A percentile compares a stretch with the other conserved stretches of the same genome.
Evolutionary conservation across 2,329 filamentous ascomycete species (phyloP).

Genomic region (Claviceps sp.): DNA sequence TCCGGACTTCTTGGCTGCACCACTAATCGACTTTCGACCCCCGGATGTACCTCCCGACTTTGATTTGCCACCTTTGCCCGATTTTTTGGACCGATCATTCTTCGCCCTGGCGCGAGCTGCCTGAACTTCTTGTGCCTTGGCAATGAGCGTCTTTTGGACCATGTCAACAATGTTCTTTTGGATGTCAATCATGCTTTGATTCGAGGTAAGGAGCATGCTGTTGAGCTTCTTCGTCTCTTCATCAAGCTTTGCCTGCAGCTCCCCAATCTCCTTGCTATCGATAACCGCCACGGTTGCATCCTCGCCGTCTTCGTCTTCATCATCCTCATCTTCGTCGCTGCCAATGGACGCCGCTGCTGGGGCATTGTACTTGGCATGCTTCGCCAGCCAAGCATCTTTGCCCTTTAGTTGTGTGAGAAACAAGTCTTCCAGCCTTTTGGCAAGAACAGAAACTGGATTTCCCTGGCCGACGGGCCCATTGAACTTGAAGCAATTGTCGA

Average conservation of each 20-base stretch:
- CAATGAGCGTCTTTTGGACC: constrained; percentile 59
- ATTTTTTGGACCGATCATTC: constrained; percentile 47
- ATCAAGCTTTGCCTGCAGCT: constrained; percentile 35
- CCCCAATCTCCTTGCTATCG: constrained; percentile 32
- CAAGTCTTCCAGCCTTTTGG: constrained; percentile 57
- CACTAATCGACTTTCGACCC: constrained; percentile 30
- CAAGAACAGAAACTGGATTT: constrained; percentile 60
- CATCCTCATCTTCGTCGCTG: constrained; percentile 61
- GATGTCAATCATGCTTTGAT: constrained; percentile 39
- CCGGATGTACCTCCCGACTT: constrained; percentile 21
- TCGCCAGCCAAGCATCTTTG: constrained; percentile 70
- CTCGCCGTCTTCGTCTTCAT: constrained; percentile 46
- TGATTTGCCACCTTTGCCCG: constrained; percentile 45
- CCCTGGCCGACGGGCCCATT: constrained; percentile 47
- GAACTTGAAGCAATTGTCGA: constrained; percentile 85
- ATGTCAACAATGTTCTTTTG: constrained; percentile 49
- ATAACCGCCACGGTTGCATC: constrained; percentile 27
- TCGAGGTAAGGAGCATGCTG: constrained; percentile 36
- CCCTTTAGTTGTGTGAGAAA: constrained; percentile 66
- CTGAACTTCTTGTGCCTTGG: constrained; percentile 53
- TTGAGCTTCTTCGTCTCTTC: constrained; percentile 48
- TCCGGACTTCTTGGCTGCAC: constrained; percentile 22
- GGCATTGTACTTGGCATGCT: constrained; percentile 45
- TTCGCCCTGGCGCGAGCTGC: constrained; percentile 33
- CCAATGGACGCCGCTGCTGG: constrained; percentile 49